Evolutionary conservation across 2,329 filamentous ascomycete species (phyloP).

Genomic region (Talaromyces verruculosus): DNA sequence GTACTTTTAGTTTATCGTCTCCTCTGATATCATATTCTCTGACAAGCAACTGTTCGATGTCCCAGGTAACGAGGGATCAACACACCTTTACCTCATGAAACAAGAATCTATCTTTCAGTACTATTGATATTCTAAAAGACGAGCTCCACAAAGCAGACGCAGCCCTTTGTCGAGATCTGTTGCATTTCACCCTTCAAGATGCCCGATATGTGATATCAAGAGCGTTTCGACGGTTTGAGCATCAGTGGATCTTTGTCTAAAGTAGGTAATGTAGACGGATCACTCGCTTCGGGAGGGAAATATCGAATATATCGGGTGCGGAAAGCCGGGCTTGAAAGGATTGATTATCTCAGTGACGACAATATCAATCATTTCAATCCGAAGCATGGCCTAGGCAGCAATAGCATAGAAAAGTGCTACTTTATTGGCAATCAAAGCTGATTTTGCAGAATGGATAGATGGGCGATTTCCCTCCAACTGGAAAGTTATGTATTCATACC

Average conservation of each 20-base stretch:
- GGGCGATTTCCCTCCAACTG: not conserved
- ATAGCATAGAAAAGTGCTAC: not conserved
- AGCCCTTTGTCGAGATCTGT: too few species aligned
- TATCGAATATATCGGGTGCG: too few species aligned
- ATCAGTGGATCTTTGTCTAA: too few species aligned
- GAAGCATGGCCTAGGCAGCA: not conserved
- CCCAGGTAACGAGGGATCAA: not conserved
- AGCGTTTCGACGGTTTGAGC: too few species aligned
- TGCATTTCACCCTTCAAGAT: too few species aligned
- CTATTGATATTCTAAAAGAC: not conserved
- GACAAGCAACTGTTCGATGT: not conserved
- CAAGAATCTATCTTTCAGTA: not conserved
- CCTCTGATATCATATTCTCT: not conserved
- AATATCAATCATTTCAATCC: not conserved
- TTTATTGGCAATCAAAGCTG: not conserved
- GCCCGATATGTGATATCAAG: too few species aligned
- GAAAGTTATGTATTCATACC: not conserved
- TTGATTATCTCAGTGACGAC: not conserved
- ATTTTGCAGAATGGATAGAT: not conserved
- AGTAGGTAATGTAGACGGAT: too few species aligned
- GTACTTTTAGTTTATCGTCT: not conserved
- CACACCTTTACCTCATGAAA: too few species aligned
- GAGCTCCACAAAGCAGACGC: not conserved
- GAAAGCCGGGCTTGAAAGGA: too few species aligned
- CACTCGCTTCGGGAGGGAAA: too few species aligned